Conservation (phyloP, 2,329 filamentous ascomycete species). For the Penicillium vulpinum region DNA sequence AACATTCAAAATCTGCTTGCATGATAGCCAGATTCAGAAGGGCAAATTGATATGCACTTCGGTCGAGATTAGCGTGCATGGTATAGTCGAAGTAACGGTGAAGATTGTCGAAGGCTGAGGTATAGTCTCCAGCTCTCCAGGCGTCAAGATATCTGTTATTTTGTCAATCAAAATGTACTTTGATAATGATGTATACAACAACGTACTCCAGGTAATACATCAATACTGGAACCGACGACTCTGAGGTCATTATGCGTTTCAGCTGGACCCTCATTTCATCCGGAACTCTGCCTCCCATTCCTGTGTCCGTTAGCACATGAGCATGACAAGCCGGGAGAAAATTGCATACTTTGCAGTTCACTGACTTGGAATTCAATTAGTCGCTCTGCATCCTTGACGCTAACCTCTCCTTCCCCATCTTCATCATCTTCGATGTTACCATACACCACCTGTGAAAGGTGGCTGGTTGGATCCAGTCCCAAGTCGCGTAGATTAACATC, state of each 20-base stretch:
- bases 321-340: background rate
- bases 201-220: conserved; percentile 71
- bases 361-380: conserved; percentile 86
- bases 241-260: conserved; percentile 65
- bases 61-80: conserved; percentile 73
- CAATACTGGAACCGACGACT: conserved; percentile 68
- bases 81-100: conserved; percentile 98
- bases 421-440: conserved; percentile 47
- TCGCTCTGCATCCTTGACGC: conserved; percentile 75
- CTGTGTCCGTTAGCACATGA: conserved; percentile 46
- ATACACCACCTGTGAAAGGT: conserved; percentile 54
- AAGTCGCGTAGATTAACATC: conserved; percentile 64
- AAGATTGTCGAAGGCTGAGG: conserved; percentile 83
- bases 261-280: conserved; percentile 71
- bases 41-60: conserved; percentile 90
- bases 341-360: conserved; percentile 71
- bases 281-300: conserved; percentile 75
- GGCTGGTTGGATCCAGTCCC: conserved; percentile 53
- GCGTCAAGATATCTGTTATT: conserved; percentile 75
- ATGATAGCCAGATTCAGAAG: conserved; percentile 89
- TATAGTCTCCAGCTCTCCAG: conserved; percentile 88
- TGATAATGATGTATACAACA: background rate
- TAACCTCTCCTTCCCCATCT: conserved; percentile 54
- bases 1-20: conserved; percentile 92
- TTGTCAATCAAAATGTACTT: conserved; percentile 13